Evolutionary conservation across 306 rosid species (phyloP).

Genomic region (Canavalia ensiformis): DNA sequence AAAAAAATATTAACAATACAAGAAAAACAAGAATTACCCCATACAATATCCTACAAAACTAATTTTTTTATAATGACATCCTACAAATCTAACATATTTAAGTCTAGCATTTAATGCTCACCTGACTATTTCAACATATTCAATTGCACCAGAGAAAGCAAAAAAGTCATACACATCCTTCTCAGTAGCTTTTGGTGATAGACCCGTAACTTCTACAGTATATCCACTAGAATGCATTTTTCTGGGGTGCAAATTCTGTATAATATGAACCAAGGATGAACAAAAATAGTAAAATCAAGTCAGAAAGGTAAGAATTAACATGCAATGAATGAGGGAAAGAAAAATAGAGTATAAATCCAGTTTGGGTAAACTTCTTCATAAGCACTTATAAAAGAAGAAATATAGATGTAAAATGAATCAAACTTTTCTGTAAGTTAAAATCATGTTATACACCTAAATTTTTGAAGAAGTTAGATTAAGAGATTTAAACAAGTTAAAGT

Average conservation of each 20-base stretch:
- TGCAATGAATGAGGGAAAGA: background rate
- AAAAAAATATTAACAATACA: background rate
- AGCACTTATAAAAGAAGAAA: too few species aligned
- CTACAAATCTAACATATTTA: background rate
- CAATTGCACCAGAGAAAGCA: slow-evolving; percentile 78
- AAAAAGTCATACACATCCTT: slow-evolving; percentile 76
- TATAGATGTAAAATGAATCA: too few species aligned
- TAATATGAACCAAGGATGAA: background rate
- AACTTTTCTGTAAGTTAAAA: too few species aligned
- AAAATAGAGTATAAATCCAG: too few species aligned
- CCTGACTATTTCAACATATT: slow-evolving; percentile 78
- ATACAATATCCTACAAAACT: background rate
- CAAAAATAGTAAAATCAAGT: slow-evolving; percentile 11
- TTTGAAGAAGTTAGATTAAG: too few species aligned
- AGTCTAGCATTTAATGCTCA: background rate
- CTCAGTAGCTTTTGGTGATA: slow-evolving; percentile 76
- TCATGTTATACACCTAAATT: too few species aligned
- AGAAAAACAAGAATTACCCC: slow-evolving; percentile 8
- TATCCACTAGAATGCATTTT: slow-evolving; percentile 61
- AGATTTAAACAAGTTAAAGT: too few species aligned
- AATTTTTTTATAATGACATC: background rate
- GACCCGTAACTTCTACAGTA: slow-evolving; percentile 77
- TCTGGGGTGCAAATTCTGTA: background rate
- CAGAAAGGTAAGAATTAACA: slow-evolving; percentile 21
- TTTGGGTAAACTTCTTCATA: too few species aligned